Conservation (phyloP, 306 rosid genomes). For the Pyrus communis region DNA sequence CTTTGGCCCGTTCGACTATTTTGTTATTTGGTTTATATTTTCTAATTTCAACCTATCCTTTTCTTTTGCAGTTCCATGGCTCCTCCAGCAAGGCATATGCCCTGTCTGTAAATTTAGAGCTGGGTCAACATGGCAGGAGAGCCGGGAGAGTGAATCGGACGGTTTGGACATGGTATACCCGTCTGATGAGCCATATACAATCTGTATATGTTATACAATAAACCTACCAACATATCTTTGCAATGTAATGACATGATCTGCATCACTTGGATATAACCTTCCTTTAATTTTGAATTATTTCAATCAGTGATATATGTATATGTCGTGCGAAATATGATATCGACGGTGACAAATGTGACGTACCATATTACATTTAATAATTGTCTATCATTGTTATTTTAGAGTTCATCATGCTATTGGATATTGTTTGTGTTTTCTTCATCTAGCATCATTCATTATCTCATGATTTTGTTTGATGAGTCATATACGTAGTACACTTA, state of each 20-base stretch:
- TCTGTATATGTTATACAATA: neutral
- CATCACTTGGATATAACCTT: neutral
- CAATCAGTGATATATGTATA: neutral
- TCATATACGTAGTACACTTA: neutral
- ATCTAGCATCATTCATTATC: neutral
- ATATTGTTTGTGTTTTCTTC: neutral
- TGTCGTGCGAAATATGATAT: neutral
- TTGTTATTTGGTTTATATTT: neutral
- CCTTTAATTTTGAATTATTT: neutral
- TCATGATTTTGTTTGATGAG: neutral
- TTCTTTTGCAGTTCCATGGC: constrained; percentile 57
- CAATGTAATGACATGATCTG: neutral
- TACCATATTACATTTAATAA: neutral
- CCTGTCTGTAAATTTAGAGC: constrained; percentile 60
- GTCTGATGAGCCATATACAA: neutral
- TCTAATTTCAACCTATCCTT: neutral
- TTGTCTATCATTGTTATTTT: neutral
- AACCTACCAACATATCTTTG: neutral
- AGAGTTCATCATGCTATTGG: neutral
- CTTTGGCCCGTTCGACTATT: too few relatives aligned
- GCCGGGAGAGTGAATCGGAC: constrained; percentile 32
- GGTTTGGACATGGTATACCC: constrained; percentile 28
- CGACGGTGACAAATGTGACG: neutral
- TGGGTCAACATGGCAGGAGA: constrained; percentile 35
- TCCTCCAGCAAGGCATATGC: constrained; percentile 59